Percentiles rank a stretch among this genome's conserved stretches.
Conservation (phyloP, 2,329 filamentous ascomycete species). For the Coniochaeta sp. region DNA sequence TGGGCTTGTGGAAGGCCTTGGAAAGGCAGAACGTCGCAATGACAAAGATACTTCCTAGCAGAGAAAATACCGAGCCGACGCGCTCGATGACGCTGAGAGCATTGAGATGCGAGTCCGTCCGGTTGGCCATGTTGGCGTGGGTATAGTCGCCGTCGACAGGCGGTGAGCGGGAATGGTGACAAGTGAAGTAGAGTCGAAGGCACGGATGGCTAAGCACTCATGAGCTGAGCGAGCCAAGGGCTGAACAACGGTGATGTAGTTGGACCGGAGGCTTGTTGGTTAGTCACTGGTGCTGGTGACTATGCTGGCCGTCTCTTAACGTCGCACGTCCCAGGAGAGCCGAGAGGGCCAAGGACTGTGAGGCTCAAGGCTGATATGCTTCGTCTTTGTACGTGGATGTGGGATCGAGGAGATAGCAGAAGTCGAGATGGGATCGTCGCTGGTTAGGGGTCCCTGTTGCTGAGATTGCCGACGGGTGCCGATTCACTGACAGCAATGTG, state of each 20-base stretch:
- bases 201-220: not conserved
- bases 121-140: no score
- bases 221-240: not conserved
- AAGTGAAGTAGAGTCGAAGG: no score
- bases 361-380: not conserved
- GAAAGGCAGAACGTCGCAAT: slow-evolving; percentile 64
- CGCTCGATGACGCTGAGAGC: slow-evolving; percentile 60
- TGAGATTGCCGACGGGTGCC: not conserved
- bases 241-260: not conserved
- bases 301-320: not conserved
- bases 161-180: no score
- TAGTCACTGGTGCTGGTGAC: not conserved
- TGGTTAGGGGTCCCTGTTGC: not conserved
- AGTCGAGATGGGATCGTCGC: not conserved
- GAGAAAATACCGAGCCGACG: slow-evolving; percentile 61
- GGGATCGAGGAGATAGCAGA: not conserved
- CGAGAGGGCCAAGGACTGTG: not conserved
- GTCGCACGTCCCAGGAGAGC: not conserved
- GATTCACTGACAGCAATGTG: not conserved
- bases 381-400: not conserved
- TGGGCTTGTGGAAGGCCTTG: slow-evolving; percentile 71
- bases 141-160: no score
- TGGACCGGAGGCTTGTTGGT: not conserved
- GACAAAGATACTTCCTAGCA: slow-evolving; percentile 65
- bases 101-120: slow-evolving; percentile 23